Evolutionary conservation across 192 early-diverging fungal species (phyloP).

Genomic region (Neocallimastix lanati): DNA sequence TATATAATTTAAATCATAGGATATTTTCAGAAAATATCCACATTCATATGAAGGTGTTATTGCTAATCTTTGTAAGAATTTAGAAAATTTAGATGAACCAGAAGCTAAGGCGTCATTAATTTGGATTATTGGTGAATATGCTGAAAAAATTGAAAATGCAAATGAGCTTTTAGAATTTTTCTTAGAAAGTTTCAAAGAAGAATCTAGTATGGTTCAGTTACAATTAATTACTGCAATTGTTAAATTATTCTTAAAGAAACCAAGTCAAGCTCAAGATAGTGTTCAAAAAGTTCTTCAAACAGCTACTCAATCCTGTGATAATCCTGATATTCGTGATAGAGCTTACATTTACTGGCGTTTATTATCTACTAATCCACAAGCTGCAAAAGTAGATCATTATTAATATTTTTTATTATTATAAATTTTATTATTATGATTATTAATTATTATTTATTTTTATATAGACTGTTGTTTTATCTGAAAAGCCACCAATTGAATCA

Average conservation of each 20-base stretch:
- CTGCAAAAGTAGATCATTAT: conserved; percentile 74
- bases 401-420: background rate
- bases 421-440: background rate
- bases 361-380: conserved; percentile 80
- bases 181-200: conserved; percentile 76
- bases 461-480: conserved; percentile 71
- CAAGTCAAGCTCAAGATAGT: conserved; percentile 74
- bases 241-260: conserved; percentile 88
- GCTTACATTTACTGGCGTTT: conserved; percentile 97
- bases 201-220: conserved; percentile 65
- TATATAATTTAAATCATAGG: conserved; percentile 16
- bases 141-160: conserved; percentile 91
- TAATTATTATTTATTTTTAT: background rate
- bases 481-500: conserved; percentile 83
- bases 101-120: conserved; percentile 98
- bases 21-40: conserved; percentile 96
- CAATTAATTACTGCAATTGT: conserved; percentile 85
- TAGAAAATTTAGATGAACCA: conserved; percentile 89
- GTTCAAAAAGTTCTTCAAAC: conserved; percentile 86
- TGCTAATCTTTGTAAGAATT: conserved; percentile 76
- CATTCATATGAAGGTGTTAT: conserved; percentile 92
- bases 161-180: conserved; percentile 75
- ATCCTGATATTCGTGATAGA: conserved; percentile 93
- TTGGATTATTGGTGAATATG: conserved; percentile 98
- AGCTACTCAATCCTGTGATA: conserved; percentile 86